Percentiles rank a stretch among this genome's conserved stretches.
Conservation (phyloP, 2,329 filamentous ascomycete species). For the Beauveria bassiana region DNA sequence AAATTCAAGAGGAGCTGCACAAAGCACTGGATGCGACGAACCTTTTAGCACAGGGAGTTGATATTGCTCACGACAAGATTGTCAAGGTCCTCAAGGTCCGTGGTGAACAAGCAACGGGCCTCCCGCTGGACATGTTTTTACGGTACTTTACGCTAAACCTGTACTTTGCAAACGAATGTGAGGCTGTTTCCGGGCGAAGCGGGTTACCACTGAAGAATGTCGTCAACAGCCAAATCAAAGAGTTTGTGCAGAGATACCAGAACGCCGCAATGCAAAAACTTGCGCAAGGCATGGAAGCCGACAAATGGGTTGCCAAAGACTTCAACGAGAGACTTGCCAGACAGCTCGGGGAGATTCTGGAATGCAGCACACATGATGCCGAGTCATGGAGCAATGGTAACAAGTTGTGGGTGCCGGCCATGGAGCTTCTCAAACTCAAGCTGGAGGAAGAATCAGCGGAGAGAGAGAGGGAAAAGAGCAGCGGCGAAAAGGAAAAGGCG, state of each 20-base stretch:
- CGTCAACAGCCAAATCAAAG: conserved; percentile 74
- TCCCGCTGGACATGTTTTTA: conserved; percentile 64
- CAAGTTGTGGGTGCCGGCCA: conserved; percentile 48
- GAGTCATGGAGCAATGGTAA: conserved; percentile 56
- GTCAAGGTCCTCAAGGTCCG: conserved; percentile 70
- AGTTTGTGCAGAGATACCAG: conserved; percentile 65
- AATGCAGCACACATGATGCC: conserved; percentile 64
- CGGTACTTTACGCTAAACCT: conserved; percentile 78
- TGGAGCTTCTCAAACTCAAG: conserved; percentile 28
- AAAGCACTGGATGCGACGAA: conserved; percentile 70
- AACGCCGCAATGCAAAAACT: conserved; percentile 67
- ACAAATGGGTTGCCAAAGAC: conserved; percentile 73
- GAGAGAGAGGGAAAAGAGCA: conserved; percentile 2
- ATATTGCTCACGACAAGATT: conserved; percentile 70
- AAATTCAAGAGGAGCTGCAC: conserved; percentile 67
- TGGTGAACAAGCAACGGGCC: conserved; percentile 61
- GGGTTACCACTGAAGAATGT: conserved; percentile 69
- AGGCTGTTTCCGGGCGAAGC: conserved; percentile 72
- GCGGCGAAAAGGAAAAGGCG: conserved; percentile 50
- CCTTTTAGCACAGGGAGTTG: conserved; percentile 70
- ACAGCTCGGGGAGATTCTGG: conserved; percentile 57
- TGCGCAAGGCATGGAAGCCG: conserved; percentile 68
- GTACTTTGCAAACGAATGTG: conserved; percentile 79
- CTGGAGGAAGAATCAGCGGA: conserved; percentile 29
- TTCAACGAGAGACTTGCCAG: conserved; percentile 56